phyloP scores from a whole-genome alignment of 257 asterid species.

The Solanum verrucosum region DNA sequence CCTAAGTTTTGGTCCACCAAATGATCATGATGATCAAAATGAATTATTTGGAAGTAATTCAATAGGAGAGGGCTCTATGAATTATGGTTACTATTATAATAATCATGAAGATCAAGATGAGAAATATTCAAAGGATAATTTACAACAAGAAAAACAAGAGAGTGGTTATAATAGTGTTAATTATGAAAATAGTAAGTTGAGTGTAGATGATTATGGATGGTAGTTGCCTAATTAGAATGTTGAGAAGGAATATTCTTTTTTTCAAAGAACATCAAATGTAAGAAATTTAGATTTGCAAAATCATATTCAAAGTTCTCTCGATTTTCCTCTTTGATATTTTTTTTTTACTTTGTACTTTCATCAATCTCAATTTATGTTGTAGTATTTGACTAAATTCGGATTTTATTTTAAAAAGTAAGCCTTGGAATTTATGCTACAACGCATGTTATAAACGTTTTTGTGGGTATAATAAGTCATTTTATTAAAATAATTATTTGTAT shows the following conservation, averaged over 20 bases:
- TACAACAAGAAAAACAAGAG: not conserved
- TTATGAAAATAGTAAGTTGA: not conserved
- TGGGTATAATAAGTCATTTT: not conserved
- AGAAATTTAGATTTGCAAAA: not conserved
- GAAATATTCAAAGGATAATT: not conserved
- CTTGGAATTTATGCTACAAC: not conserved
- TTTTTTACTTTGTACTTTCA: not conserved
- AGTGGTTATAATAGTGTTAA: not conserved
- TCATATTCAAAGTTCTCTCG: not conserved
- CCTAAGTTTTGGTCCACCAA: constrained; percentile 28
- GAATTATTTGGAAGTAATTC: not conserved
- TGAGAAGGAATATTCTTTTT: not conserved
- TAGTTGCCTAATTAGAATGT: not conserved
- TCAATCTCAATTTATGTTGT: not conserved
- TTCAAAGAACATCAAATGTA: not conserved
- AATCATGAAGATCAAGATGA: not conserved
- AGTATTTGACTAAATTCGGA: not conserved
- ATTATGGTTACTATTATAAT: not conserved
- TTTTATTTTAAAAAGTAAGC: rapidly evolving
- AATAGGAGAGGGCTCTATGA: not conserved
- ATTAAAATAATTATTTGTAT: not conserved
- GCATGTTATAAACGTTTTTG: not conserved
- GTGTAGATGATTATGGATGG: constrained; percentile 3
- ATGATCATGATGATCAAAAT: not conserved
- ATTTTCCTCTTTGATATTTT: not conserved